These are phyloP conservation scores for Arthrobotrys pseudoclavata DNA, from an alignment of 2,329 filamentous ascomycete species.

Conservation along the genomic window DNA sequence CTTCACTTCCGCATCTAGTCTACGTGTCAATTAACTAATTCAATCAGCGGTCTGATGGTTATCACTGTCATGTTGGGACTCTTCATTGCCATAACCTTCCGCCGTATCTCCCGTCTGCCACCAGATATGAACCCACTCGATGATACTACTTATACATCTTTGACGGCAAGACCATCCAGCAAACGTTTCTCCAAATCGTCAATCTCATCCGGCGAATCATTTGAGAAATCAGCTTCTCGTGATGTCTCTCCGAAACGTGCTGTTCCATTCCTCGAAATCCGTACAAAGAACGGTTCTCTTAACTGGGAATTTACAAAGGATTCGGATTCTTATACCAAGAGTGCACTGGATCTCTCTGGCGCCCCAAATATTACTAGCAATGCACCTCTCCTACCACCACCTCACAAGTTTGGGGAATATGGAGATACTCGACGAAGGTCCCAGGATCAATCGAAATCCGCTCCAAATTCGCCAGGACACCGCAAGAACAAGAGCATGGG, in stretches of 20 bases:
- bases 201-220: slow-evolving; percentile 36
- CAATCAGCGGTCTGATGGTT: slow-evolving; percentile 74
- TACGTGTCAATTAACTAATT: slow-evolving; percentile 70
- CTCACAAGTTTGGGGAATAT: slow-evolving; percentile 44
- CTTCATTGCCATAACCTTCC: slow-evolving; percentile 83
- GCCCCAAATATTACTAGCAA: slow-evolving; percentile 11
- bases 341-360: slow-evolving; percentile 43
- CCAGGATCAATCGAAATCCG: slow-evolving; percentile 38
- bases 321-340: slow-evolving; percentile 41
- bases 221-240: slow-evolving; percentile 27
- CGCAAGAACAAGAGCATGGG: slow-evolving; percentile 29
- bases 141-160: slow-evolving; percentile 66
- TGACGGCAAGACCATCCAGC: slow-evolving; percentile 46
- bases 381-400: slow-evolving; percentile 43
- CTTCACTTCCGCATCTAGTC: slow-evolving; percentile 70
- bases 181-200: slow-evolving; percentile 52
- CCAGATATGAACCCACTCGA: slow-evolving; percentile 97
- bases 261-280: slow-evolving; percentile 53
- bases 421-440: slow-evolving; percentile 31
- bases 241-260: slow-evolving; percentile 34
- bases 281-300: slow-evolving; percentile 56
- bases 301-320: slow-evolving; percentile 55
- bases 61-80: slow-evolving; percentile 78
- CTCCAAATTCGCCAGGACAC: slow-evolving; percentile 44
- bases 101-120: slow-evolving; percentile 82